These are phyloP conservation scores for Penicillium occitanis DNA, from an alignment of 2,329 filamentous ascomycete species.

Conservation along the genomic window DNA sequence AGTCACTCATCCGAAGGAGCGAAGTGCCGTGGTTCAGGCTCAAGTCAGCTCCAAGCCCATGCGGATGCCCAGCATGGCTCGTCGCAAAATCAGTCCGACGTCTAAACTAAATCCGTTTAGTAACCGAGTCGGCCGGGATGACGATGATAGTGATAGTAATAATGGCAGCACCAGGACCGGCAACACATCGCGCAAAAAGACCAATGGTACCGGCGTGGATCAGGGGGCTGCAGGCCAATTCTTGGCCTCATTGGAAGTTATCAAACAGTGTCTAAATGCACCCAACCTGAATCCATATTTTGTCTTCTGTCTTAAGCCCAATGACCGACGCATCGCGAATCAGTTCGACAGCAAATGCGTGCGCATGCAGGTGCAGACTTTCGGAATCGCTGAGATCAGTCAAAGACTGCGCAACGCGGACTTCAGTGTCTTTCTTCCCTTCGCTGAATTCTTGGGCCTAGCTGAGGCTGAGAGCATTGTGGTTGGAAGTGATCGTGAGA, in stretches of 20 bases:
- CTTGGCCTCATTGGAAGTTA: constrained; percentile 81
- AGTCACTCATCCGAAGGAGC: constrained; percentile 88
- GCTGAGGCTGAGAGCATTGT: constrained; percentile 80
- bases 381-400: constrained; percentile 96
- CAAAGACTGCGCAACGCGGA: constrained; percentile 89
- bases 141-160: constrained; percentile 42
- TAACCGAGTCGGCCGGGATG: constrained; percentile 38
- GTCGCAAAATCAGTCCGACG: constrained; percentile 65
- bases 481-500: constrained; percentile 89
- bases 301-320: constrained; percentile 95
- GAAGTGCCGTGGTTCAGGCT: constrained; percentile 87
- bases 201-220: constrained; percentile 47
- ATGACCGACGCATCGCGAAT: constrained; percentile 94
- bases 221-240: constrained; percentile 94
- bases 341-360: constrained; percentile 99
- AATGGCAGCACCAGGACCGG: constrained; percentile 32
- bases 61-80: constrained; percentile 87
- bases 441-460: constrained; percentile 89
- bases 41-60: constrained; percentile 94
- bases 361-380: constrained; percentile 86
- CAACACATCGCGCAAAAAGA: constrained; percentile 36
- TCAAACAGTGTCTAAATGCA: constrained; percentile 80
- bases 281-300: constrained; percentile 91
- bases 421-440: constrained; percentile 93
- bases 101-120: constrained; percentile 42